Evolutionary conservation across 768 basidiomycete species (phyloP), one percentile per base, ranked within the genome.

Genomic region (Mycena pura): DNA sequence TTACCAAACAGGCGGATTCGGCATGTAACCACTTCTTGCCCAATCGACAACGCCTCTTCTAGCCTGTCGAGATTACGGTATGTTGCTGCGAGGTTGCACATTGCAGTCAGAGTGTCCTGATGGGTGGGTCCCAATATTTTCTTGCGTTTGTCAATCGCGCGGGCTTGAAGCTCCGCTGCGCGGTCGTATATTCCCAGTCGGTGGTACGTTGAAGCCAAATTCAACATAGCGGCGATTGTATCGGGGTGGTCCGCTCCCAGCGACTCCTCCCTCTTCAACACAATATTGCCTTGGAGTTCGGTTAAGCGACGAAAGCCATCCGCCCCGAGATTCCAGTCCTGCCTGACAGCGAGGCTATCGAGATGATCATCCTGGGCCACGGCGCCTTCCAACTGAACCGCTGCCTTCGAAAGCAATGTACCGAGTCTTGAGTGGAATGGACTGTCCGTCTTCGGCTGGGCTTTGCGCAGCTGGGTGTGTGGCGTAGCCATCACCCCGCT

Each of bases 161-260:
- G 52, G 19, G 34, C 6, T 54, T 54, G 52, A 32, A 54, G 29
- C 22, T 34, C 29, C 14, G 28, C 41, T 9, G 52, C 52, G 8
- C 14, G 28, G 5, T 29, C 36, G 29, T 31, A 44, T 24, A 43
- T 43, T 25, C 41, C 40, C 21, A 54, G 40, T 2, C 41, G 39
- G 10, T 22, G 21, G 15, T 54, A 54, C 31, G 52, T 54, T 8
- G 52, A 43, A 21, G 52, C 52, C 52, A 54, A 44, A 29, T 54
- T 24, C 29, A 43, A 38, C 40, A 54, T 32, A 17, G 52, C 52
- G 11, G 14, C 6, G 19, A 54, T 11, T 32, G 52, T 54, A 17
- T 43, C 28, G 6, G 40, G 41, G 17, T 54, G 40, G 24, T 24
- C 13, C 7, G 39, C 13, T 24, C 52, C 52, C 28, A 44, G 36